These are phyloP conservation scores for Cardamine chenopodiifolia DNA, from an alignment of 345 rosid genomes.

Conservation along the genomic window DNA sequence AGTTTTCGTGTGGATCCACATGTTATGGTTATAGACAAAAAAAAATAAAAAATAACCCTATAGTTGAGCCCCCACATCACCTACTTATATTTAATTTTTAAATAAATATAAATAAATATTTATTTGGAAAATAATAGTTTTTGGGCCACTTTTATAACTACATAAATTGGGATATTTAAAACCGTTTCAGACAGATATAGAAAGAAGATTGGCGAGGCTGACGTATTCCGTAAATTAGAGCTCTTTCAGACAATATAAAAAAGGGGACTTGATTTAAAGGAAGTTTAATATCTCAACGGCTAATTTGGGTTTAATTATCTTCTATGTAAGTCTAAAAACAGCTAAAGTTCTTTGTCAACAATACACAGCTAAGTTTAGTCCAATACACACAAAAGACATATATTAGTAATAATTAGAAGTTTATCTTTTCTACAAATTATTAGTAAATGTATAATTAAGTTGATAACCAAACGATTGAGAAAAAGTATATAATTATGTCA, in stretches of 20 bases:
- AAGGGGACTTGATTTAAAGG: neutral
- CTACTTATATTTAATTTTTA: constrained; percentile 30
- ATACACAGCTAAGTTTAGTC: constrained; percentile 8
- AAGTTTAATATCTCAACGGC: constrained; percentile 14
- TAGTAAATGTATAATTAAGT: neutral
- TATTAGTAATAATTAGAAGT: neutral
- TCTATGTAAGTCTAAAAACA: neutral
- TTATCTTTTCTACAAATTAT: neutral
- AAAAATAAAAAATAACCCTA: constrained; percentile 28
- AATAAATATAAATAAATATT: neutral
- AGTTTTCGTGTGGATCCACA: constrained; percentile 24
- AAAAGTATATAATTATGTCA: neutral
- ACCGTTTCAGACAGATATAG: constrained; percentile 25
- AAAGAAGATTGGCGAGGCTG: constrained; percentile 17
- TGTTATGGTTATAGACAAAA: constrained; percentile 13
- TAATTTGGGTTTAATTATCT: neutral
- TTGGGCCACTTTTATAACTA: constrained; percentile 24
- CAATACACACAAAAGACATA: neutral
- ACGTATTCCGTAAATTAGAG: neutral
- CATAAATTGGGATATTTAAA: constrained; percentile 33
- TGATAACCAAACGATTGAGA: neutral
- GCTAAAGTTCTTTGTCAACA: constrained; percentile 3
- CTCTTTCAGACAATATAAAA: neutral
- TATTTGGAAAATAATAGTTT: neutral
- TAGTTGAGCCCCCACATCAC: constrained; percentile 38